These are phyloP conservation scores for Trichomonas tenax DNA, from an alignment of 208 protist genomes.

Conservation along the genomic window DNA sequence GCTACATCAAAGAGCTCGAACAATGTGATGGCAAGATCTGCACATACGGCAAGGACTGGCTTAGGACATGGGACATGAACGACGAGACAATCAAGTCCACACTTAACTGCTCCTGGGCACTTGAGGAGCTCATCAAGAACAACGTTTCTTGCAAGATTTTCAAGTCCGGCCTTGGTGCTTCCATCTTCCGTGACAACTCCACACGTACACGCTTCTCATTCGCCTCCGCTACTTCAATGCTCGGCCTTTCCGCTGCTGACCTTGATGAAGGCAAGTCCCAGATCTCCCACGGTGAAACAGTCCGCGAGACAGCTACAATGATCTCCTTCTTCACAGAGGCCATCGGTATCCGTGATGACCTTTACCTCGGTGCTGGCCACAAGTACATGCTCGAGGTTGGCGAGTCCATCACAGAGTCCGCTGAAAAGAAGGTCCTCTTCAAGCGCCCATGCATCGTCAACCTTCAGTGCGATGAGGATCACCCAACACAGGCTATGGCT, in stretches of 20 bases:
- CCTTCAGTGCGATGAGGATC: slow-evolving; percentile 15
- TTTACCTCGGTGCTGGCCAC: slow-evolving; percentile 5
- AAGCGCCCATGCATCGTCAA: slow-evolving; percentile 16
- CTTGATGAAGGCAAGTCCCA: slow-evolving; percentile 17
- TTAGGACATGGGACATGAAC: background rate
- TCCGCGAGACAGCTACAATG: slow-evolving; percentile 14
- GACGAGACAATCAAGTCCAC: background rate
- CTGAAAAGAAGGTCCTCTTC: background rate
- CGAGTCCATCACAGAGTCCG: background rate
- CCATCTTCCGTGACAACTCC: background rate
- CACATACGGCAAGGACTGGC: background rate
- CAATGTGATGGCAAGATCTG: background rate
- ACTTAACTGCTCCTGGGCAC: background rate
- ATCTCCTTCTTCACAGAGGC: background rate
- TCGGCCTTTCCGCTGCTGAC: background rate
- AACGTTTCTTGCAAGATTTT: background rate
- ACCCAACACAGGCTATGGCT: slow-evolving; percentile 13
- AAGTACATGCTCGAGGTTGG: background rate
- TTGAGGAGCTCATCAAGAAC: background rate
- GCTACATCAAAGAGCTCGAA: background rate
- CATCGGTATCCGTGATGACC: slow-evolving; percentile 5
- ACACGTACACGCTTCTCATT: slow-evolving; percentile 17
- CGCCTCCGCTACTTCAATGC: background rate
- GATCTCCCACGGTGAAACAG: slow-evolving; percentile 5
- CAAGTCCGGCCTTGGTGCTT: background rate